A percentile compares a stretch with the other conserved stretches of the same genome.
Conservation (phyloP, 805 yeast species). For the Cyberlindnera xylosilytica region DNA sequence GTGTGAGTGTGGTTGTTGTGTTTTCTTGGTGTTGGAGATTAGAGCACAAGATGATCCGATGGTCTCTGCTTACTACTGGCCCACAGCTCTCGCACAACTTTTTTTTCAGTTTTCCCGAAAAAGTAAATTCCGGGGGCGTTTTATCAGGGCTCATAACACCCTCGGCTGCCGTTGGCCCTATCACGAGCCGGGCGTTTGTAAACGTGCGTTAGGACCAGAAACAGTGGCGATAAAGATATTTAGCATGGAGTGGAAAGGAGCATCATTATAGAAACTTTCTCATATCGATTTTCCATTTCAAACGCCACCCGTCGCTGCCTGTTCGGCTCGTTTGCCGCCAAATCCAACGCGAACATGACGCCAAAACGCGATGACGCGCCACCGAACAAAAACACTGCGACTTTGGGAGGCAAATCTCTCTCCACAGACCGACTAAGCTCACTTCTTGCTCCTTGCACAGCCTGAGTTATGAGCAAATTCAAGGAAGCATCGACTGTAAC, state of each 20-base stretch:
- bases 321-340: too few species aligned
- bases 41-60: constrained; percentile 7
- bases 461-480: constrained; percentile 4
- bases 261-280: too few species aligned
- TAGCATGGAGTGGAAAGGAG: too few species aligned
- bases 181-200: background rate
- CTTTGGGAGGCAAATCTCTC: background rate
- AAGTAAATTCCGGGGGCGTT: constrained; percentile 8
- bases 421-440: background rate
- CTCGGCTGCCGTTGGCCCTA: background rate
- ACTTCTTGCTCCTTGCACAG: too few species aligned
- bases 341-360: background rate
- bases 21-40: background rate
- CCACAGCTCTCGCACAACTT: background rate
- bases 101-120: constrained; percentile 5
- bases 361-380: constrained; percentile 3
- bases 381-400: background rate
- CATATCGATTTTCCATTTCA: too few species aligned
- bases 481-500: constrained; percentile 31
- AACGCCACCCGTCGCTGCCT: too few species aligned
- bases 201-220: background rate
- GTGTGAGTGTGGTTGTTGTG: background rate
- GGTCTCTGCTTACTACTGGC: background rate
- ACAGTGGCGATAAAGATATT: too few species aligned
- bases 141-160: constrained; percentile 5